Conservation (phyloP, 1,139 yeast species). For the Tardiomyces depauwii region DNA sequence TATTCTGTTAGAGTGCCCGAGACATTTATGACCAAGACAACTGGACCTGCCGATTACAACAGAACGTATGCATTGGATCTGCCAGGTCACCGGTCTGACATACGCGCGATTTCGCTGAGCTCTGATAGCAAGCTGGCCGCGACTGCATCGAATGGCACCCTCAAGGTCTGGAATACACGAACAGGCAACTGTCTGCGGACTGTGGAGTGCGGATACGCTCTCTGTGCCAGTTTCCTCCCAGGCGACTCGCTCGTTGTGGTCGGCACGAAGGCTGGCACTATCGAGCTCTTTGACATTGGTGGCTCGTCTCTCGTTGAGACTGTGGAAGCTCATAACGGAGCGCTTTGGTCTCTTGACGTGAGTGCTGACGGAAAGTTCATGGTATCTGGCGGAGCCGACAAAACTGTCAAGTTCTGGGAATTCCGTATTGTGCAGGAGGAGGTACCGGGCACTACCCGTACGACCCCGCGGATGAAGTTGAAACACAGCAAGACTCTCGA, state of each 20-base stretch:
- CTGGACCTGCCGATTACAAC: slow-evolving; percentile 38
- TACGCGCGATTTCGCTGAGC: slow-evolving; percentile 73
- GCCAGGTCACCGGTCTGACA: slow-evolving; percentile 83
- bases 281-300: slow-evolving; percentile 80
- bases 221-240: slow-evolving; percentile 74
- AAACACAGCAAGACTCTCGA: slow-evolving; percentile 75
- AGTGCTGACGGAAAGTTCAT: slow-evolving; percentile 77
- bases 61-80: slow-evolving; percentile 52
- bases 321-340: slow-evolving; percentile 71
- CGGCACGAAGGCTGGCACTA: slow-evolving; percentile 83
- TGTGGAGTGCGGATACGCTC: slow-evolving; percentile 80
- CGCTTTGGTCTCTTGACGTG: slow-evolving; percentile 86
- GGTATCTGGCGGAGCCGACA: slow-evolving; percentile 92
- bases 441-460: slow-evolving; percentile 57
- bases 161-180: slow-evolving; percentile 79
- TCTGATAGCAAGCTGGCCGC: slow-evolving; percentile 72
- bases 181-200: slow-evolving; percentile 72
- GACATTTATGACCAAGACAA: slow-evolving; percentile 28
- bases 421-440: slow-evolving; percentile 54
- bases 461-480: slow-evolving; percentile 44
- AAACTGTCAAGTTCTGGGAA: slow-evolving; percentile 81
- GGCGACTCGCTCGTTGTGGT: slow-evolving; percentile 81
- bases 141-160: slow-evolving; percentile 80
- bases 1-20: slow-evolving; percentile 45
- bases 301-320: slow-evolving; percentile 61